These are phyloP conservation scores for Fraxinus nigra DNA, from an alignment of 305 asterid genomes.

Conservation along the genomic window DNA sequence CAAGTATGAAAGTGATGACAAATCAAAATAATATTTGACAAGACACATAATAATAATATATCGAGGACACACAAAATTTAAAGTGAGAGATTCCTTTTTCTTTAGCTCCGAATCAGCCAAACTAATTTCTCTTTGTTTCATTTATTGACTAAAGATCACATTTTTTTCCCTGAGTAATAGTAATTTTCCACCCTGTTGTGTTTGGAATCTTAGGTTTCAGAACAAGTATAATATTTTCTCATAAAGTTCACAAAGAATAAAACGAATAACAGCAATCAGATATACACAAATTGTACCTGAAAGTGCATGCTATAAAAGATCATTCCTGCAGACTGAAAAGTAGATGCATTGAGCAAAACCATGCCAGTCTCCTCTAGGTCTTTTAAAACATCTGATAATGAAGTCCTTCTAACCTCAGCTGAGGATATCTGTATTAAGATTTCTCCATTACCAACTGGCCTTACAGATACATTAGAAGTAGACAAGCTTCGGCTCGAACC, in stretches of 20 bases:
- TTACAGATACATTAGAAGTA: background rate
- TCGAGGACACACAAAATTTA: background rate
- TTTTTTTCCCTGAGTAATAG: no score
- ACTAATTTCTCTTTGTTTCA: background rate
- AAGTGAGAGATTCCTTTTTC: background rate
- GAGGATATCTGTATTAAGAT: conserved; percentile 15
- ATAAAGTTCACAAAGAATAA: background rate
- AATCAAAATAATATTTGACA: background rate
- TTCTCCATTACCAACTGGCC: conserved; percentile 16
- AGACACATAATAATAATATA: background rate
- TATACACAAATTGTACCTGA: conserved; percentile 12
- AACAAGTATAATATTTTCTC: background rate
- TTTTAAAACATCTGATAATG: conserved; percentile 14
- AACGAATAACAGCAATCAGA: background rate
- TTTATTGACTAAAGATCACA: background rate
- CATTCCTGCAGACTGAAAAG: conserved; percentile 19
- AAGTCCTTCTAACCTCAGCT: background rate
- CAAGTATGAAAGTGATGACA: background rate
- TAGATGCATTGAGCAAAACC: conserved; percentile 19
- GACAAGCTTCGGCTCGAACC: background rate
- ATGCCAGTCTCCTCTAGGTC: conserved; percentile 21
- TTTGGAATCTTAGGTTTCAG: background rate
- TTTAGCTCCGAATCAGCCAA: background rate
- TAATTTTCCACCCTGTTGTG: background rate
- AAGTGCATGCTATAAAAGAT: conserved; percentile 25